Conservation (phyloP, 2,329 filamentous ascomycete genomes). For the Trichoderma sp. region DNA sequence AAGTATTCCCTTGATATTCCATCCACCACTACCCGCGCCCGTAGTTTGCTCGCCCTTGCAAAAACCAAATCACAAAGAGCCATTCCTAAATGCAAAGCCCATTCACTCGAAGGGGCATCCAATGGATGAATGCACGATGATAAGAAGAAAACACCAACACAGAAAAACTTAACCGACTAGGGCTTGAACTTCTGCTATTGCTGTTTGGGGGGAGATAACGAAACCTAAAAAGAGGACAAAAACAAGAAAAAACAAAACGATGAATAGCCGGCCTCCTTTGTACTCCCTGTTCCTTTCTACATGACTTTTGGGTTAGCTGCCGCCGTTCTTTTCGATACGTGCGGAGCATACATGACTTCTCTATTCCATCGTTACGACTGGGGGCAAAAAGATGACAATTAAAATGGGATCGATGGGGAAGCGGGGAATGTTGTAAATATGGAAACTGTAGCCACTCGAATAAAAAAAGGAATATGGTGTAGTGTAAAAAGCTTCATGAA, state of each 20-base stretch:
- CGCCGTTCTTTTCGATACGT: constrained; percentile 33
- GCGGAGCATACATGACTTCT: constrained; percentile 45
- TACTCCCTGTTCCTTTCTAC: constrained; percentile 45
- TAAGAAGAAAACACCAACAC: constrained; percentile 6
- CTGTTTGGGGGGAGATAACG: constrained; percentile 9
- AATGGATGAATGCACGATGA: constrained; percentile 31
- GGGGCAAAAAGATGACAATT: constrained; percentile 30
- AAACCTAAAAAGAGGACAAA: constrained; percentile 23
- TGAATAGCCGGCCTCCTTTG: constrained; percentile 37
- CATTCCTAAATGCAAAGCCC: constrained; percentile 28
- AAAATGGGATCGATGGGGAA: constrained; percentile 25
- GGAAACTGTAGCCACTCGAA: constrained; percentile 11
- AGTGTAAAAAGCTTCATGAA: constrained; percentile 35
- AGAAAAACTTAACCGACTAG: constrained; percentile 16
- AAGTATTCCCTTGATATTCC: constrained; percentile 25
- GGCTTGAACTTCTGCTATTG: constrained; percentile 21
- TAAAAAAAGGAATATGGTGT: constrained; percentile 27
- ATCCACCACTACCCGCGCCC: constrained; percentile 24
- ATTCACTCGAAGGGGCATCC: constrained; percentile 40
- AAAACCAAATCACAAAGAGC: constrained; percentile 14
- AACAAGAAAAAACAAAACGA: constrained; percentile 23
- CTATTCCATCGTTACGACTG: constrained; percentile 42
- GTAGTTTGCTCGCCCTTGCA: constrained; percentile 12
- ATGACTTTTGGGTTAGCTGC: constrained; percentile 43
- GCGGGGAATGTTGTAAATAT: constrained; percentile 20